A percentile compares a stretch with the other conserved stretches of the same genome.
These are phyloP conservation scores for Hyaloperonospora brassicae DNA, from an alignment of 352 stramenopile genomes.

Conservation along the genomic window DNA sequence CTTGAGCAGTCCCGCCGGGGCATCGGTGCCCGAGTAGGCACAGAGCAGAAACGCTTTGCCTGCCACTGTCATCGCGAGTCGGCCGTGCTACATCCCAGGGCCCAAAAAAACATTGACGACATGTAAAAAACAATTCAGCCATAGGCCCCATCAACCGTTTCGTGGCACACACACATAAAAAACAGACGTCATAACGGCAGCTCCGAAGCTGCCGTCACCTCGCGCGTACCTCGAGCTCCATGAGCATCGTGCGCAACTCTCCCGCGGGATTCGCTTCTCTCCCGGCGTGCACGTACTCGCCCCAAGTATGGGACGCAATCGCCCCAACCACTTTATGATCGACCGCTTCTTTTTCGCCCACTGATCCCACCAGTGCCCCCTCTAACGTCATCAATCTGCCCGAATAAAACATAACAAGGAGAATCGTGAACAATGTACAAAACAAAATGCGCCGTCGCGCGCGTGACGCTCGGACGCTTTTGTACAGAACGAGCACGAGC, in stretches of 20 bases:
- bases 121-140: not conserved
- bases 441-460: not conserved
- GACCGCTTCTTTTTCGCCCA: slow-evolving; percentile 43
- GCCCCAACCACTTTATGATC: slow-evolving; percentile 83
- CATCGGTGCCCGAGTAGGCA: slow-evolving; percentile 54
- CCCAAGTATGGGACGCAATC: slow-evolving; percentile 79
- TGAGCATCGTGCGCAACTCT: slow-evolving; percentile 52
- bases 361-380: slow-evolving; percentile 71
- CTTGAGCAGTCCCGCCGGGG: slow-evolving; percentile 60
- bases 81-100: slow-evolving; percentile 31
- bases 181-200: not conserved
- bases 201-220: not conserved
- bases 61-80: slow-evolving; percentile 53
- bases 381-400: slow-evolving; percentile 77
- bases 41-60: slow-evolving; percentile 72
- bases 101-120: not conserved
- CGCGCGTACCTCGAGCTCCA: slow-evolving; percentile 57
- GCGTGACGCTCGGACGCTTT: not conserved
- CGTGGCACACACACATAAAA: too few relatives aligned
- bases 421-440: not conserved
- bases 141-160: not conserved
- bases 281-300: slow-evolving; percentile 66
- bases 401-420: slow-evolving; percentile 1
- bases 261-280: slow-evolving; percentile 55
- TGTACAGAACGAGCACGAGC: slow-evolving; percentile 3